phyloP scores from a whole-genome alignment of 2,329 filamentous ascomycete species.

The Fusarium veterinarium region DNA sequence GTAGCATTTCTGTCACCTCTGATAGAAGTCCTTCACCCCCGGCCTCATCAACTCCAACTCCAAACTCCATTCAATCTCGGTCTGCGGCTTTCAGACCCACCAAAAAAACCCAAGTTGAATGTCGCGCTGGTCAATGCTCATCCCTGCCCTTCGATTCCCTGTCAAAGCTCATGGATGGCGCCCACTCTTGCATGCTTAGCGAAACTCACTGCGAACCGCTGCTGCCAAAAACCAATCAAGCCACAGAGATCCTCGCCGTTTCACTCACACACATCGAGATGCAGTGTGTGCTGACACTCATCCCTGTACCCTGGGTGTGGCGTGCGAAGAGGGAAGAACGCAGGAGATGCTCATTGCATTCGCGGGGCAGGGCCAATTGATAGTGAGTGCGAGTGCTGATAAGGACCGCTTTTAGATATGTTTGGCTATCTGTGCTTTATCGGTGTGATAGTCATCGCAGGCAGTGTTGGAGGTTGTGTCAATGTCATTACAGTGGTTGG shows the following conservation, averaged over 20 bases:
- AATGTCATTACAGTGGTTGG: constrained; percentile 11
- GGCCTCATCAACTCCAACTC: constrained; percentile 5
- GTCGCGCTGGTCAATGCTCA: constrained; percentile 18
- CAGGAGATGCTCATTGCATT: constrained; percentile 35
- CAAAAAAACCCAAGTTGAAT: constrained; percentile 11
- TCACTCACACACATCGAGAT: constrained; percentile 28
- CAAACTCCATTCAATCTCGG: constrained; percentile 37
- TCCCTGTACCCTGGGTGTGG: constrained; percentile 12
- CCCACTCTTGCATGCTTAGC: constrained; percentile 21
- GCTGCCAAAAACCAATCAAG: constrained; percentile 22
- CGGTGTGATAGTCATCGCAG: background rate
- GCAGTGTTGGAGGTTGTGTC: constrained; percentile 23
- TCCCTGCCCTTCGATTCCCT: constrained; percentile 5
- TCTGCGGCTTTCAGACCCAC: constrained; percentile 25
- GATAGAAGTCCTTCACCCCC: background rate
- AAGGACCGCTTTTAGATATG: constrained; percentile 33
- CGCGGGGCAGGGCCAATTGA: constrained; percentile 29
- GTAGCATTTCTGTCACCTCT: accelerated
- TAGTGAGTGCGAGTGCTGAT: constrained; percentile 32
- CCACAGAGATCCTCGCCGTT: constrained; percentile 22
- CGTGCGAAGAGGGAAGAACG: constrained; percentile 15
- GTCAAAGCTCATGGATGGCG: constrained; percentile 14
- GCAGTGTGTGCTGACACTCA: background rate
- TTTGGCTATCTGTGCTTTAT: constrained; percentile 9
- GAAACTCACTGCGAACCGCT: constrained; percentile 16